Percentiles rank a stretch among this genome's conserved stretches.
Conservation (phyloP, 176 grass and related monocot species). For the Carex cristatella region DNA sequence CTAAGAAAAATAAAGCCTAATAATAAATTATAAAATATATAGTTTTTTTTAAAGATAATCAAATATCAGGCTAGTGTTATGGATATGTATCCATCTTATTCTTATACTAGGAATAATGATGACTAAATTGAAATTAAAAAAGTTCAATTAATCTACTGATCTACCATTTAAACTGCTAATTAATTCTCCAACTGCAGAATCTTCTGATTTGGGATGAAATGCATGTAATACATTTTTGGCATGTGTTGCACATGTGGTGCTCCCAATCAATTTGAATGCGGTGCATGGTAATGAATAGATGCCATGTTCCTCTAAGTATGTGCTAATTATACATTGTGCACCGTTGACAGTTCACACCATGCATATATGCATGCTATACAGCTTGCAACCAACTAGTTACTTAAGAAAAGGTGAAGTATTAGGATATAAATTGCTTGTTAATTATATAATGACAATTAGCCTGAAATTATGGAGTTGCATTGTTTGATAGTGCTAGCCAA, state of each 20-base stretch:
- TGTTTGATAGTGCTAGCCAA: neutral
- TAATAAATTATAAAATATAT: too few relatives aligned
- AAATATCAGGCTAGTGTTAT: too few relatives aligned
- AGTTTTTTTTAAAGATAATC: too few relatives aligned
- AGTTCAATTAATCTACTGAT: neutral
- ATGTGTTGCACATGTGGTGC: slow-evolving; percentile 1
- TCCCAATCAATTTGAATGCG: neutral
- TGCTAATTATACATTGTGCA: neutral
- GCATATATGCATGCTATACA: neutral
- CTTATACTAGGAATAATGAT: neutral
- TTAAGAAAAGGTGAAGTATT: neutral
- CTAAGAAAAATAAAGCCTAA: too few relatives aligned
- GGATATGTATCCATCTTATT: too few relatives aligned
- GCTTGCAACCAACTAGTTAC: neutral
- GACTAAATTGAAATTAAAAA: neutral
- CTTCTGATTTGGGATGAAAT: neutral
- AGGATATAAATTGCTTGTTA: neutral
- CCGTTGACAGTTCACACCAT: neutral
- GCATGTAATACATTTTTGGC: neutral
- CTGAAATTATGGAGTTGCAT: neutral
- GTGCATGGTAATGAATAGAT: neutral
- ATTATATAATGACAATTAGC: neutral
- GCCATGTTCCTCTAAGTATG: neutral
- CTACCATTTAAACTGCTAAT: neutral
- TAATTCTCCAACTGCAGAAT: neutral